Evolutionary conservation across 2,329 filamentous ascomycete species (phyloP).

Genomic region (Hymenoscyphus occultus): DNA sequence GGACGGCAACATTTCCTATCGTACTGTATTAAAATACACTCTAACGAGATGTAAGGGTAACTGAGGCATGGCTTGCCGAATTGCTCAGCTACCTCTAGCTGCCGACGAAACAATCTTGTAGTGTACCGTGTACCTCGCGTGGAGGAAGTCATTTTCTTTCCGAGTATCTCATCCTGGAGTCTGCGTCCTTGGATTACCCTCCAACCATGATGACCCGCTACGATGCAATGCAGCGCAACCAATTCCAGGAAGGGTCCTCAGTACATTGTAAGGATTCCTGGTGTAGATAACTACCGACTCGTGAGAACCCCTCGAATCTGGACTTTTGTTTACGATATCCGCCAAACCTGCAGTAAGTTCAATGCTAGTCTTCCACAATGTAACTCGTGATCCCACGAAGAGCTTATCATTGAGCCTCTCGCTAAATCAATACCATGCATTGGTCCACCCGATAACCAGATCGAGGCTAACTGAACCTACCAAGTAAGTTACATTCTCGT

Average conservation of each 20-base stretch:
- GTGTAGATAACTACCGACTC: neutral
- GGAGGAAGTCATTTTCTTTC: neutral
- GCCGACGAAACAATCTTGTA: neutral
- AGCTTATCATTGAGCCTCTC: slow-evolving; percentile 1
- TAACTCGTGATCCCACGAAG: neutral
- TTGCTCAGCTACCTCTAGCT: neutral
- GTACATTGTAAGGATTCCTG: slow-evolving; percentile 3
- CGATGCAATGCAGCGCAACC: slow-evolving; percentile 1
- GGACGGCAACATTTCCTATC: neutral
- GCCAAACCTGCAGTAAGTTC: neutral
- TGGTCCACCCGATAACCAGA: neutral
- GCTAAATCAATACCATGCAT: neutral
- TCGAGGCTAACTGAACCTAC: neutral
- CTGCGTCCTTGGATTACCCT: neutral
- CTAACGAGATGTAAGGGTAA: neutral
- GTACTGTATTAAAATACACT: neutral
- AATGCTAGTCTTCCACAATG: neutral
- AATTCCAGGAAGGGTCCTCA: neutral
- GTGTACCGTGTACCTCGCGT: neutral
- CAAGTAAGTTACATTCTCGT: neutral
- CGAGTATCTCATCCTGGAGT: neutral
- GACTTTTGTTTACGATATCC: neutral
- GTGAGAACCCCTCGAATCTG: neutral
- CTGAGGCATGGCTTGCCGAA: neutral
- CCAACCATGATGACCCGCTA: neutral